Percentiles rank a stretch among this genome's conserved stretches.
Conservation (phyloP, 176 grass and related monocot genomes). For the Coix lacrymajobi region DNA sequence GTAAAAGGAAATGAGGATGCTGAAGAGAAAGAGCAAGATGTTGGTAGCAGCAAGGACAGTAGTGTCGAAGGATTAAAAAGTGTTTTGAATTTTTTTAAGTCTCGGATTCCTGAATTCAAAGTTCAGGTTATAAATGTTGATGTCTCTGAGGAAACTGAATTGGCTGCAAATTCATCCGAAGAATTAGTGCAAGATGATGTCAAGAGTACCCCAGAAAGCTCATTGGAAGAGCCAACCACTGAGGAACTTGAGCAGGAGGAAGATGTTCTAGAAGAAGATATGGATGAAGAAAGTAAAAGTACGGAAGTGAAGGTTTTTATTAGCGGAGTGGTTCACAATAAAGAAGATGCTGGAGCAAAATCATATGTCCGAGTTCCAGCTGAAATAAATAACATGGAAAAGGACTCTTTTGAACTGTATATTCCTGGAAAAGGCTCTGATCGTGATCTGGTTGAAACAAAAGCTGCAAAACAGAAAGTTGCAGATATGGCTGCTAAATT, state of each 20-base stretch:
- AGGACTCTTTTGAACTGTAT: conserved; percentile 70
- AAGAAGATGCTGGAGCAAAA: conserved; percentile 59
- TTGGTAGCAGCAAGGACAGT: conserved; percentile 41
- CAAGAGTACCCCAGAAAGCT: conserved; percentile 46
- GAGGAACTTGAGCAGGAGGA: conserved; percentile 50
- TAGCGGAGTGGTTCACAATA: conserved; percentile 86
- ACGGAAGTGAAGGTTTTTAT: conserved; percentile 64
- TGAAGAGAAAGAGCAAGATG: conserved; percentile 40
- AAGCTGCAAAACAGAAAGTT: conserved; percentile 55
- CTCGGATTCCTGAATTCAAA: conserved; percentile 76
- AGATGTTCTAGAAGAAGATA: conserved; percentile 38
- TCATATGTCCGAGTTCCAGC: conserved; percentile 64
- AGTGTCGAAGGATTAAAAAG: conserved; percentile 57
- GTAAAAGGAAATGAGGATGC: conserved; percentile 32
- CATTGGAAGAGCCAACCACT: conserved; percentile 27
- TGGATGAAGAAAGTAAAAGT: conserved; percentile 57
- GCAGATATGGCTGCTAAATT: conserved; percentile 72
- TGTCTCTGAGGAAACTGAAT: conserved; percentile 51
- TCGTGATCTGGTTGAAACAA: conserved; percentile 45
- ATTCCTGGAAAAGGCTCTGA: conserved; percentile 61
- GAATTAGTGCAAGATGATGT: conserved; percentile 60
- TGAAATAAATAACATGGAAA: conserved; percentile 74
- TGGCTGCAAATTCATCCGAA: conserved; percentile 43
- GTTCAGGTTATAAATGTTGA: conserved; percentile 59
- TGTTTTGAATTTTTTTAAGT: conserved; percentile 72